Evolutionary conservation across 2,329 filamentous ascomycete species (phyloP).

Genomic region (Coniochaeta ligniaria): DNA sequence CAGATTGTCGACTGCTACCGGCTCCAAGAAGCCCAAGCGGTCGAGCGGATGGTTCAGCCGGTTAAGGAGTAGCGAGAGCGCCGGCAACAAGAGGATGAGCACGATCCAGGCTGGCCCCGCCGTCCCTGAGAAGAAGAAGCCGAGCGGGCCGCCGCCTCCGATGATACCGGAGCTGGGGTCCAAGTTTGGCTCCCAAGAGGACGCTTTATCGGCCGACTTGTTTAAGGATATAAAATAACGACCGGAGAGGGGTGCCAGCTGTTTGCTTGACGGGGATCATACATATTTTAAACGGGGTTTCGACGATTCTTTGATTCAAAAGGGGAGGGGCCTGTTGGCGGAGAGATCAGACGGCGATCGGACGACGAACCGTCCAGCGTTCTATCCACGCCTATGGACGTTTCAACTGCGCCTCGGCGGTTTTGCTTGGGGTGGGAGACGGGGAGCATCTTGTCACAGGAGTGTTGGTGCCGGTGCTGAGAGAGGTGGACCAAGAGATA

Average conservation of each 20-base stretch:
- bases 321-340: not conserved
- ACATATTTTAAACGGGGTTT: not conserved
- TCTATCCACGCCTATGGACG: not conserved
- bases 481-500: conserved; percentile 20
- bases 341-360: not conserved
- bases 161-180: conserved; percentile 51
- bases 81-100: conserved; percentile 29
- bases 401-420: not conserved
- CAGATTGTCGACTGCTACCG: conserved; percentile 36
- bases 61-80: conserved; percentile 32
- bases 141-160: conserved; percentile 45
- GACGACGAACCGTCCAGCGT: not conserved
- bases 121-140: conserved; percentile 27
- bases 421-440: not conserved
- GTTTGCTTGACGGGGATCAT: not conserved
- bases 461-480: conserved; percentile 5
- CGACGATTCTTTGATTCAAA: not conserved
- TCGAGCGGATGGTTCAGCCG: conserved; percentile 53
- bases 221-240: conserved; percentile 53
- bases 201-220: conserved; percentile 32
- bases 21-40: conserved; percentile 45
- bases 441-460: not conserved
- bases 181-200: conserved; percentile 18
- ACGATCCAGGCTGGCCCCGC: not conserved
- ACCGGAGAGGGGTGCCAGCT: not conserved